Base-by-base conservation (phyloP, 441 rosid species). In the Biscutella auriculata region DNA sequence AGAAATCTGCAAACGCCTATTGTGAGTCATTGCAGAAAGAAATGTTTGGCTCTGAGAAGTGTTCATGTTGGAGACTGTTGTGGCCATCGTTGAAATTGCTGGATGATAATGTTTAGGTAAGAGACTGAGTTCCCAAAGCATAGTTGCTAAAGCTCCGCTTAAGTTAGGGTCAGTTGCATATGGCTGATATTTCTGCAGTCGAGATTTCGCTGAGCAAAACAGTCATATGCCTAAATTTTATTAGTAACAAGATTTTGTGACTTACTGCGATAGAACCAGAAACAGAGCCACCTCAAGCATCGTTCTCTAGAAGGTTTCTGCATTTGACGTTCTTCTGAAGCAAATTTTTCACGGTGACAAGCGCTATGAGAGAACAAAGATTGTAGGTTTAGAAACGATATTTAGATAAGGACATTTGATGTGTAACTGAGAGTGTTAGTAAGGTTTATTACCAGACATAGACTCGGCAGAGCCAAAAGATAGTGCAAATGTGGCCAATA, bases 241-340 rank as follows among this genome's bases (percentile, higher is more conserved):
- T 4, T 2, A 19, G 23, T 4, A 19, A 19, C n/a, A 19, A 19
- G 23, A n/a, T 19, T 19, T 19, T 29, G 42, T 13, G 67, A 54
- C 90, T 70, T 82, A 89, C 97, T 11, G 84, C 74, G 15, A 89
- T 69, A 14, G 88, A 81, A 62, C 99, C 97, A 1, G 96, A 85
- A 49, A 87, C 88, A n/a, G 99, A 93, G 73, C 97, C 99, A 39
- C 99, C 97, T 27, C 97, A 96, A 42, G 93, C 85, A 80, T 93
- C 97, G 67, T 89, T 93, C 79, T 89, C 99, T 70, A 93, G 71
- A 41, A 93, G 77, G 73, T 89, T 81, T 65, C 97, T 77, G 76
- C 97, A 89, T 73, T 93, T 89, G 11, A 79, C 76, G 59, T 93
- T 93, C 72, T 73, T 93, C 62, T 71, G 87, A 57, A 93, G 95